Base-by-base conservation (phyloP, 495 filamentous ascomycete species). In the Podospora appendiculata region DNA sequence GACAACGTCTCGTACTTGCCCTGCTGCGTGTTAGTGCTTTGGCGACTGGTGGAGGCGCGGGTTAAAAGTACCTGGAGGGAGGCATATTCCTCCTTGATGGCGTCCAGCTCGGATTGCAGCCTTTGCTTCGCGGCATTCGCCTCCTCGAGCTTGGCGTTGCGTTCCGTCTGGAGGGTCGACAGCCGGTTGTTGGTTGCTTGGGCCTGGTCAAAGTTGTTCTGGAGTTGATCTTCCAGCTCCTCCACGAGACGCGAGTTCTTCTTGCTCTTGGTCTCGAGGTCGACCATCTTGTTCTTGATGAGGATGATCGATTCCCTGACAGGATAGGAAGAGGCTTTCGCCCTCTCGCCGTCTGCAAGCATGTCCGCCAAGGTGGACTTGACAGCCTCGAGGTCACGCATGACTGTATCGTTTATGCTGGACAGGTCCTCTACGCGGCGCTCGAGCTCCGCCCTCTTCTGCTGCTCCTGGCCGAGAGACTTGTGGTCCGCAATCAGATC, bases 221-320 rank as follows among this genome's bases (percentile, higher is more conserved):
- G 86, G n/a, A 99, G 81, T 60, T 99, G 92, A 54, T 99, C 90
- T 67, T 99, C 93, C 14, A 99, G 83, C 69, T 97, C 93, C 62
- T 96, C 90, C 8, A 97, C 87, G 8, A 99, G 74, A 42, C 87
- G 83, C 13, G 87, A 87, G 67, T 91, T 92, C 74, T 93, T 94
- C 70, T 89, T 78, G 64, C 80, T 81, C 62, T 78, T 81, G 48
- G 70, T 70, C 54, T 86, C 80, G 19, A 85, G 70, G 45, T 77
- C 73, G 0, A 79, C 75, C 66, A 88, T 84, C 71, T 84, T 84
- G 72, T 86, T 82, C 64, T 87, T 80, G 58, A 88, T 73, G 38
- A 83, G 76, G n/a, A 83, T 75, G 59, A 90, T 75, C 57, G 91
- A 84, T 46, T 83, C 81, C 47, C 81, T 62, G 47, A 87, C 80